These are phyloP conservation scores for Debaryomyces prosopidis DNA, from an alignment of 805 yeast species.

Conservation along the genomic window DNA sequence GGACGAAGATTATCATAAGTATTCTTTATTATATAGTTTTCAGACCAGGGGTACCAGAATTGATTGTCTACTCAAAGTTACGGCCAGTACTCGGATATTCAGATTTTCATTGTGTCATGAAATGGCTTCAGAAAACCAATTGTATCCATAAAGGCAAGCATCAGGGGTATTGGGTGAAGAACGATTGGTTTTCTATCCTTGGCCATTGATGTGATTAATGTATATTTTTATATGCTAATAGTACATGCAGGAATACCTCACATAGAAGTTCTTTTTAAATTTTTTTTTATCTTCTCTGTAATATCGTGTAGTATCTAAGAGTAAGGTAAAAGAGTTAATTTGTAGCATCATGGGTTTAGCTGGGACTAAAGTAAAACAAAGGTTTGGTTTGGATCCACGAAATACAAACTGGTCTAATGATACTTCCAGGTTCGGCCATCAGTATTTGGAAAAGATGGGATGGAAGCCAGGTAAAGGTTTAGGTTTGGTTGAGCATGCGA, in stretches of 20 bases:
- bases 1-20: constrained; percentile 57
- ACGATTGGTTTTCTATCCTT: constrained; percentile 47
- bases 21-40: constrained; percentile 36
- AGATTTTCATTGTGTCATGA: constrained; percentile 30
- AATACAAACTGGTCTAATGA: constrained; percentile 94
- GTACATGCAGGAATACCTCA: not conserved
- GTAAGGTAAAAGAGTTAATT: too few species aligned
- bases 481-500: constrained; percentile 67
- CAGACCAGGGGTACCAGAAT: constrained; percentile 37
- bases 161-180: constrained; percentile 44
- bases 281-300: constrained; percentile 1
- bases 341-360: constrained; percentile 67
- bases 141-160: constrained; percentile 31
- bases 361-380: constrained; percentile 74
- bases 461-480: constrained; percentile 93
- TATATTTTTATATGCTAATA: not conserved
- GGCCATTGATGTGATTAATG: constrained; percentile 19
- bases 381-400: constrained; percentile 90
- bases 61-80: constrained; percentile 22
- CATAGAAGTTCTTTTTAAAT: constrained; percentile 1
- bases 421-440: constrained; percentile 80
- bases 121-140: constrained; percentile 43
- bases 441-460: constrained; percentile 77
- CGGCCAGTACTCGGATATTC: constrained; percentile 27
- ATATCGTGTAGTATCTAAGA: not conserved